phyloP scores from a whole-genome alignment of 345 rosid genomes.

The Gossypium herbaceum region DNA sequence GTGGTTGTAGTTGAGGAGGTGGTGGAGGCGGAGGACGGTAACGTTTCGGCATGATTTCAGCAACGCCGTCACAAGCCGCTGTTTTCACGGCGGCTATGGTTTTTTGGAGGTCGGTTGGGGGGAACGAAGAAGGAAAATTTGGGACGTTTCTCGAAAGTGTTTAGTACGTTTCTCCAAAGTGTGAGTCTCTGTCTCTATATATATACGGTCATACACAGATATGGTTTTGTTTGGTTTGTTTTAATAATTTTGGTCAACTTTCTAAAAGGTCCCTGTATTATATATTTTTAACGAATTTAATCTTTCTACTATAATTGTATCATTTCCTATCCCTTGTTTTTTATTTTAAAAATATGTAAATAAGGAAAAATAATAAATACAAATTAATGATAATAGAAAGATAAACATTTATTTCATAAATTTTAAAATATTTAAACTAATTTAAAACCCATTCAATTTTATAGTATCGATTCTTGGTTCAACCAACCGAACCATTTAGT shows the following conservation, averaged over 20 bases:
- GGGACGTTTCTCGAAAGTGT: not conserved
- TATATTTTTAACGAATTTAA: too few relatives aligned
- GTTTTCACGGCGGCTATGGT: constrained; percentile 12
- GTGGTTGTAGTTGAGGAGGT: constrained; percentile 21
- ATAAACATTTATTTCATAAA: too few relatives aligned
- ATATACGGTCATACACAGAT: not conserved
- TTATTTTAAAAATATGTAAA: too few relatives aligned
- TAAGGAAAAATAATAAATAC: too few relatives aligned
- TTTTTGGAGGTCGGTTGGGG: not conserved
- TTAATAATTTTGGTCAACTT: not conserved
- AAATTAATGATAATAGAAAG: too few relatives aligned
- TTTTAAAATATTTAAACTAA: too few relatives aligned
- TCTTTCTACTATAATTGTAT: too few relatives aligned
- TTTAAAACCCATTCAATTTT: too few relatives aligned
- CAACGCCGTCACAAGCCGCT: not conserved
- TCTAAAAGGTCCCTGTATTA: too few relatives aligned
- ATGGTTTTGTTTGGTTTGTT: not conserved
- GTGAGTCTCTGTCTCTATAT: not conserved
- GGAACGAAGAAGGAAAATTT: too few relatives aligned
- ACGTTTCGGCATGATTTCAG: not conserved
- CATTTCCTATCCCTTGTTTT: too few relatives aligned
- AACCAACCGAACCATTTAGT: too few relatives aligned
- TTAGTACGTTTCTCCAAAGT: not conserved
- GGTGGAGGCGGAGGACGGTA: constrained; percentile 32
- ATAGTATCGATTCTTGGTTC: rapidly evolving